Conservation (phyloP, 306 rosid species). For the Dicorynia guianensis region DNA sequence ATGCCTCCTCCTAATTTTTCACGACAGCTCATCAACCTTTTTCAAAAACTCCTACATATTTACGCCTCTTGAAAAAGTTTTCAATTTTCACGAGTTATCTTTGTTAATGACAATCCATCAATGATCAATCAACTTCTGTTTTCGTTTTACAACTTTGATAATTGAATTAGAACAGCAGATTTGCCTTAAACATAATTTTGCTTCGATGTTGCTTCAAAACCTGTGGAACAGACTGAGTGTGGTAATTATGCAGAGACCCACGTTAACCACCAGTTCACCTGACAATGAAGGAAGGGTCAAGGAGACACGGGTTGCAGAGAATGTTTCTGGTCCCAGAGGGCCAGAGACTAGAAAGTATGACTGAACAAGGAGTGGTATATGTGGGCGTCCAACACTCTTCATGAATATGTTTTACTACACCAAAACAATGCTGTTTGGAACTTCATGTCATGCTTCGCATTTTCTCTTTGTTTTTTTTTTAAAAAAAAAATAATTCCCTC, state of each 20-base stretch:
- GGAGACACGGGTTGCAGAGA: too few species aligned
- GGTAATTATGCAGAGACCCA: constrained; percentile 49
- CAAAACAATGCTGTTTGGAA: constrained; percentile 40
- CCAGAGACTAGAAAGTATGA: constrained; percentile 47
- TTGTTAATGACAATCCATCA: background rate
- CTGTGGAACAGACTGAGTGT: constrained; percentile 48
- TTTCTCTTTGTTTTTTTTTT: constrained; percentile 20
- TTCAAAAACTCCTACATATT: background rate
- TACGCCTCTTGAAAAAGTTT: constrained; percentile 3
- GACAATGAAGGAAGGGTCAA: constrained; percentile 47
- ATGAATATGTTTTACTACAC: constrained; percentile 64
- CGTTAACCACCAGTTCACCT: constrained; percentile 46
- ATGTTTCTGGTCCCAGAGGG: constrained; percentile 70
- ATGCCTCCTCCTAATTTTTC: constrained; percentile 49
- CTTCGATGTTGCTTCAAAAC: constrained; percentile 42
- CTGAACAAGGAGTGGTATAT: constrained; percentile 43
- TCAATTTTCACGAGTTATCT: background rate
- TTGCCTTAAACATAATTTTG: constrained; percentile 46
- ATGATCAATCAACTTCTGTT: constrained; percentile 5
- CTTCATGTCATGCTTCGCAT: constrained; percentile 39
- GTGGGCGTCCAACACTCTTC: constrained; percentile 58
- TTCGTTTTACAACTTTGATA: background rate
- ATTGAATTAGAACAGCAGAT: constrained; percentile 32
- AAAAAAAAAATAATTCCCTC: background rate
- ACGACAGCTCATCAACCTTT: background rate